Conservation (phyloP, 352 stramenopile species). For the Globisporangium lucens region DNA sequence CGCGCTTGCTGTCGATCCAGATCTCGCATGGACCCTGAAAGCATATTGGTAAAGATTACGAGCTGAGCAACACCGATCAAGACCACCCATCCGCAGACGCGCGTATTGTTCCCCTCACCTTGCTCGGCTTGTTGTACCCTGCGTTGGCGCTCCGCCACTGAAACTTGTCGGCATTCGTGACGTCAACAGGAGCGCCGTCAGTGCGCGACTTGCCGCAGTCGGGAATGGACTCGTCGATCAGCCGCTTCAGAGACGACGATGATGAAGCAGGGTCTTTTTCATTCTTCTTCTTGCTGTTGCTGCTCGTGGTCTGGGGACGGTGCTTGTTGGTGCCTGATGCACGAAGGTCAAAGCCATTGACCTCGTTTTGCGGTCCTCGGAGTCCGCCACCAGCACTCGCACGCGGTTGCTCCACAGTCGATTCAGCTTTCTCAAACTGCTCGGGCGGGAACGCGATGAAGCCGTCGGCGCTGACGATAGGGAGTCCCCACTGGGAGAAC, state of each 20-base stretch:
- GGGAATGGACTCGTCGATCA: slow-evolving; percentile 20
- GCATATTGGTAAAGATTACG: not conserved
- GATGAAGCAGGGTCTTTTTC: not conserved
- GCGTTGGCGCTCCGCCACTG: slow-evolving; percentile 25
- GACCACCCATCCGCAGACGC: not conserved
- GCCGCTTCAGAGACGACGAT: not conserved
- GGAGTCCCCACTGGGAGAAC: not conserved
- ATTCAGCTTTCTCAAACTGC: slow-evolving; percentile 8
- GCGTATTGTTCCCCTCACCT: not conserved
- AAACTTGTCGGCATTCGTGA: slow-evolving; percentile 15
- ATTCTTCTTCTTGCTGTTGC: not conserved
- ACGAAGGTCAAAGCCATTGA: no score
- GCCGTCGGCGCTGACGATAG: not conserved
- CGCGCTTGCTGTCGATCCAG: slow-evolving; percentile 33
- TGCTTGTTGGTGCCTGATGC: no score
- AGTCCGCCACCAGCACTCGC: not conserved
- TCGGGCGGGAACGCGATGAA: slow-evolving; percentile 20
- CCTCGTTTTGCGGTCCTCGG: not conserved
- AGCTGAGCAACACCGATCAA: not conserved
- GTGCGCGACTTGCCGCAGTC: slow-evolving; percentile 16
- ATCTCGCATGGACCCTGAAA: slow-evolving; percentile 40
- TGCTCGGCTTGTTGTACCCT: slow-evolving; percentile 8
- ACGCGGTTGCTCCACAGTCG: not conserved
- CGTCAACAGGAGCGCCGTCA: slow-evolving; percentile 15
- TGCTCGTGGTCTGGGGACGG: not conserved